Percentiles rank a stretch among this genome's conserved stretches.
Conservation (phyloP, 305 asterid species). For the Rubia balearica region DNA sequence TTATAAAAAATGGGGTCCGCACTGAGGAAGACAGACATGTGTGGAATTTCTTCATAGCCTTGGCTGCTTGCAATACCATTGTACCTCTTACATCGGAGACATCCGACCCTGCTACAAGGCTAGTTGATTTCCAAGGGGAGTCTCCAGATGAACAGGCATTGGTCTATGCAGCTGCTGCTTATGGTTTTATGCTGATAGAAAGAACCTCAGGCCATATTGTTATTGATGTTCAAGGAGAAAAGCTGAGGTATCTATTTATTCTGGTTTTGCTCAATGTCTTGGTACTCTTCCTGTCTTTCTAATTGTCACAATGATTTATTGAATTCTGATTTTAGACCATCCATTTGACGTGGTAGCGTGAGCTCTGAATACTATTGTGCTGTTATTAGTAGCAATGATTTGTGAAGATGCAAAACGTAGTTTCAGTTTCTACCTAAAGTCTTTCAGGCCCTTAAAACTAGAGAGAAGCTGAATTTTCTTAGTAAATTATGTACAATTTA, state of each 20-base stretch:
- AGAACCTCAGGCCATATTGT: constrained; percentile 90
- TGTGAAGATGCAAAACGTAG: not conserved
- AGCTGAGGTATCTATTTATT: constrained; percentile 53
- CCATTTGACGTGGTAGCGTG: not conserved
- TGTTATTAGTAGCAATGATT: not conserved
- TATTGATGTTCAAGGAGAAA: constrained; percentile 81
- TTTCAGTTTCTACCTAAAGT: not conserved
- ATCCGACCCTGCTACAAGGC: constrained; percentile 65
- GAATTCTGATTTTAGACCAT: not conserved
- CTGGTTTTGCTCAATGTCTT: constrained; percentile 3
- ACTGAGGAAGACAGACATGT: constrained; percentile 52
- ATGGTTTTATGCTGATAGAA: constrained; percentile 93
- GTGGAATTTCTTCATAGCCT: constrained; percentile 69
- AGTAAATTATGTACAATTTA: not conserved
- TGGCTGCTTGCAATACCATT: constrained; percentile 97
- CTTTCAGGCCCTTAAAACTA: not conserved
- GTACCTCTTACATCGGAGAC: constrained; percentile 77
- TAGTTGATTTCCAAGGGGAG: constrained; percentile 94
- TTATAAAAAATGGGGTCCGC: constrained; percentile 39
- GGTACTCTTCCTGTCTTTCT: not conserved
- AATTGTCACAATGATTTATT: constrained; percentile 4
- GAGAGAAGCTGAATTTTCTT: not conserved
- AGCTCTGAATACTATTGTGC: not conserved
- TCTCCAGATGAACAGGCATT: constrained; percentile 99
- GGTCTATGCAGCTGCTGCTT: constrained; percentile 92